phyloP scores from a whole-genome alignment of 495 filamentous ascomycete species.

The Pyrenula aspistea region DNA sequence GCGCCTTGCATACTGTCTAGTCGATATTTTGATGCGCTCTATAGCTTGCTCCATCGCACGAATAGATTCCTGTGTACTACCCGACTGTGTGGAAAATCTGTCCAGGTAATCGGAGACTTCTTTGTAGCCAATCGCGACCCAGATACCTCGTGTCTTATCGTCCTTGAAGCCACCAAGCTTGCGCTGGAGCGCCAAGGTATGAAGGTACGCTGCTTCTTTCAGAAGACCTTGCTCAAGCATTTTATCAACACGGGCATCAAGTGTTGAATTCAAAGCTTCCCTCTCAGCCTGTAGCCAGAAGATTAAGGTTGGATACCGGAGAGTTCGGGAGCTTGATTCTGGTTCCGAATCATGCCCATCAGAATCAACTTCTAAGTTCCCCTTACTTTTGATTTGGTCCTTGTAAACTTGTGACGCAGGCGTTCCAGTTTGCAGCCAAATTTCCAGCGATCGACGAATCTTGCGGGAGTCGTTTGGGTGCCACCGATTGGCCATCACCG shows the following conservation, averaged over 20 bases:
- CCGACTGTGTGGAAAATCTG: slow-evolving; percentile 26
- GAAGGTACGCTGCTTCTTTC: slow-evolving; percentile 51
- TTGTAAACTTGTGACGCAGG: slow-evolving; percentile 81
- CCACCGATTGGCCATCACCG: slow-evolving; percentile 81
- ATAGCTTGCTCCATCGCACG: slow-evolving; percentile 25
- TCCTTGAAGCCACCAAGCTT: slow-evolving; percentile 36
- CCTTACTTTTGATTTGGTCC: slow-evolving; percentile 42
- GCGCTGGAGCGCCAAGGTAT: slow-evolving; percentile 35
- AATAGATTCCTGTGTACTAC: slow-evolving; percentile 27
- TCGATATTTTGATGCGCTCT: slow-evolving; percentile 59
- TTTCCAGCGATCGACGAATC: slow-evolving; percentile 80
- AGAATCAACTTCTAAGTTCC: slow-evolving; percentile 1
- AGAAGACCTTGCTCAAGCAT: slow-evolving; percentile 73
- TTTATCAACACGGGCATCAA: slow-evolving; percentile 64
- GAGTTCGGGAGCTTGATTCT: slow-evolving; percentile 12
- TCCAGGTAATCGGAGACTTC: slow-evolving; percentile 65
- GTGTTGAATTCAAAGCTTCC: slow-evolving; percentile 50
- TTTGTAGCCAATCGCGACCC: slow-evolving; percentile 93
- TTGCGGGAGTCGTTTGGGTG: slow-evolving; percentile 87
- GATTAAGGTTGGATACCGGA: slow-evolving; percentile 51
- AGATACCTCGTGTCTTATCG: slow-evolving; percentile 72
- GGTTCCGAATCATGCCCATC: slow-evolving; percentile 4
- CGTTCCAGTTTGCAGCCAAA: slow-evolving; percentile 68
- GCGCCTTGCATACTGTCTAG: slow-evolving; percentile 72
- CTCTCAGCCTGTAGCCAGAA: slow-evolving; percentile 79